A percentile compares a stretch with the other conserved stretches of the same genome.
phyloP scores from a whole-genome alignment of 2,329 filamentous ascomycete genomes.

The Claviceps cyperi region DNA sequence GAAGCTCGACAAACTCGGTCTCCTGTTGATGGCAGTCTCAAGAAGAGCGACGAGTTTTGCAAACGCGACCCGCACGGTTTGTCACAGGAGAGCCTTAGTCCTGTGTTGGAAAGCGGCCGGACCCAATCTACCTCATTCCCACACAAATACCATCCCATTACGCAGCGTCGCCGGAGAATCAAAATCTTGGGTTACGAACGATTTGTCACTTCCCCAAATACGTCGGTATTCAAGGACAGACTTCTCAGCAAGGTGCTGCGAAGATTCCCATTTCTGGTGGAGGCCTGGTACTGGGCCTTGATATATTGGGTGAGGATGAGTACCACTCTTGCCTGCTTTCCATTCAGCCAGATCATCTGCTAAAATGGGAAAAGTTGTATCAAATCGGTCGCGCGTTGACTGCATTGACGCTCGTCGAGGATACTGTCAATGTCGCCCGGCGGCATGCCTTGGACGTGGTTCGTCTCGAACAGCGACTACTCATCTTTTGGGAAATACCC shows the following conservation, averaged over 20 bases:
- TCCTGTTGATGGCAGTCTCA: conserved; percentile 9
- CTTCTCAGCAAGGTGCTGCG: conserved; percentile 48
- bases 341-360: background rate
- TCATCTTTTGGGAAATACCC: conserved; percentile 49
- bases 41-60: conserved; percentile 17
- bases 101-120: conserved; percentile 10
- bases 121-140: conserved; percentile 13
- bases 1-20: conserved; percentile 11
- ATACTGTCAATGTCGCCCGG: conserved; percentile 53
- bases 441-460: conserved; percentile 55
- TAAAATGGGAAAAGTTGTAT: conserved; percentile 40
- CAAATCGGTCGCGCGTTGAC: conserved; percentile 60
- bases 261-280: conserved; percentile 57
- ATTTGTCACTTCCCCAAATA: conserved; percentile 28
- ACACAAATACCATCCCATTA: conserved; percentile 13
- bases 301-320: conserved; percentile 7
- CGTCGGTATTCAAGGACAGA: conserved; percentile 41
- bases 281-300: conserved; percentile 57
- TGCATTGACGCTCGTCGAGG: conserved; percentile 52
- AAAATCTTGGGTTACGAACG: conserved; percentile 18
- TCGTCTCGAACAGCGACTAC: conserved; percentile 47
- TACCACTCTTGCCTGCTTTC: background rate
- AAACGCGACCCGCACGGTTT: conserved; percentile 7
- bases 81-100: conserved; percentile 13
- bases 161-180: conserved; percentile 19